Conservation (phyloP, 768 basidiomycete genomes). For the Leccinum pellstonianum region DNA sequence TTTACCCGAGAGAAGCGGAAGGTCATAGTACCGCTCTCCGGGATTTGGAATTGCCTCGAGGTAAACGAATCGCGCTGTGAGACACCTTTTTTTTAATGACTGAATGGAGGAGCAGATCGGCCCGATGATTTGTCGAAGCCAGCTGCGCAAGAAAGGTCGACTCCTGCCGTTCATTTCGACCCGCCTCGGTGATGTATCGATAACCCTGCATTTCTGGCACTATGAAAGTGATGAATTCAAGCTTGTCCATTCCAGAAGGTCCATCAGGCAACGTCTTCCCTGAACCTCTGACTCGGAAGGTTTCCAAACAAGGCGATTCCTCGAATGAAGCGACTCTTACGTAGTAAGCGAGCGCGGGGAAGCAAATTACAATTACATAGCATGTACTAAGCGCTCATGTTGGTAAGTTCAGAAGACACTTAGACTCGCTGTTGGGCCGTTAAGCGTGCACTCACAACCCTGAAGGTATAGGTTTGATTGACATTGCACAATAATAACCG, state of each 20-base stretch:
- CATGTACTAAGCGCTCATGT: background rate
- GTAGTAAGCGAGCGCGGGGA: background rate
- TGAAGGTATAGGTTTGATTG: background rate
- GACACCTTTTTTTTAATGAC: background rate
- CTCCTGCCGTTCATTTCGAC: background rate
- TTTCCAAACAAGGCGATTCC: background rate
- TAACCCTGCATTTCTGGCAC: background rate
- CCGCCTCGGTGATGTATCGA: background rate
- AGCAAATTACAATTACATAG: background rate
- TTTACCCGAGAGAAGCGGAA: background rate
- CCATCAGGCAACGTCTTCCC: background rate
- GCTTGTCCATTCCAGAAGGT: background rate
- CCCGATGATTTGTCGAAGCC: background rate
- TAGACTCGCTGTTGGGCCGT: background rate
- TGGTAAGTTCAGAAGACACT: background rate
- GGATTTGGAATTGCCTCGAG: background rate
- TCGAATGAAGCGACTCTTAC: background rate
- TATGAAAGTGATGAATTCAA: background rate
- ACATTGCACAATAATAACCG: background rate
- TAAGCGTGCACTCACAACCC: background rate
- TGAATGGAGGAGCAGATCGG: background rate
- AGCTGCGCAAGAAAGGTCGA: background rate
- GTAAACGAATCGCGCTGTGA: background rate
- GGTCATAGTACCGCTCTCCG: background rate
- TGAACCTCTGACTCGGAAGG: background rate